Conservation (phyloP, 805 yeast genomes). For the Metschnikowia lachancei region DNA sequence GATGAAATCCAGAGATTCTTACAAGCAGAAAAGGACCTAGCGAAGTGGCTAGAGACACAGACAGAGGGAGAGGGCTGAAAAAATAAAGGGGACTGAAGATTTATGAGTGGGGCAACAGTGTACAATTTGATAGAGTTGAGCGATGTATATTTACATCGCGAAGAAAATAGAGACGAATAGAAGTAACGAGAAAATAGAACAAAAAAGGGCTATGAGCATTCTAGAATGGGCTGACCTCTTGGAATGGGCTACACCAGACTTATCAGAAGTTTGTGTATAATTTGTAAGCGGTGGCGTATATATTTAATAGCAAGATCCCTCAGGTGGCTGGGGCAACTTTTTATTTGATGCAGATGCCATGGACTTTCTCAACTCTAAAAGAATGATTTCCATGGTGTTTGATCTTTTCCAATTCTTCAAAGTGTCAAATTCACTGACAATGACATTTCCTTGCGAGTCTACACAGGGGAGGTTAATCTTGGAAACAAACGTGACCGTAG, state of each 20-base stretch:
- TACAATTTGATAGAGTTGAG: not conserved
- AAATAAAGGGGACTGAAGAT: not conserved
- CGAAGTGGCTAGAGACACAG: constrained; percentile 29
- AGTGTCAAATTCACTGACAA: constrained; percentile 52
- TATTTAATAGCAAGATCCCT: constrained; percentile 63
- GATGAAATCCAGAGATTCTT: constrained; percentile 34
- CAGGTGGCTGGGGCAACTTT: constrained; percentile 87
- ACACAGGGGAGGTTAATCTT: constrained; percentile 91
- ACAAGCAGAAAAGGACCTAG: constrained; percentile 38
- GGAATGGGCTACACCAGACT: not conserved
- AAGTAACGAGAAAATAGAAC: not conserved
- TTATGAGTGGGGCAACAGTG: not conserved
- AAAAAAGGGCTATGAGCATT: not conserved
- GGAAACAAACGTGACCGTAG: constrained; percentile 73
- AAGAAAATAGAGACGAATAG: not conserved
- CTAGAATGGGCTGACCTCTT: not conserved
- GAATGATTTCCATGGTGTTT: constrained; percentile 90
- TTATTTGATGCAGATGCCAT: constrained; percentile 85
- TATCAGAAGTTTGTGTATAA: not conserved
- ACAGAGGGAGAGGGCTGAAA: not conserved
- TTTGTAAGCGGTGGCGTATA: not conserved
- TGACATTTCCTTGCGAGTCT: constrained; percentile 56
- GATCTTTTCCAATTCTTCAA: constrained; percentile 82
- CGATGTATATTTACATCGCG: not conserved
- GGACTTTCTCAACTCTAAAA: constrained; percentile 76